Percentiles rank a stretch among this genome's conserved stretches.
These are phyloP conservation scores for Andrographis paniculata DNA, from an alignment of 305 asterid species.

Conservation along the genomic window DNA sequence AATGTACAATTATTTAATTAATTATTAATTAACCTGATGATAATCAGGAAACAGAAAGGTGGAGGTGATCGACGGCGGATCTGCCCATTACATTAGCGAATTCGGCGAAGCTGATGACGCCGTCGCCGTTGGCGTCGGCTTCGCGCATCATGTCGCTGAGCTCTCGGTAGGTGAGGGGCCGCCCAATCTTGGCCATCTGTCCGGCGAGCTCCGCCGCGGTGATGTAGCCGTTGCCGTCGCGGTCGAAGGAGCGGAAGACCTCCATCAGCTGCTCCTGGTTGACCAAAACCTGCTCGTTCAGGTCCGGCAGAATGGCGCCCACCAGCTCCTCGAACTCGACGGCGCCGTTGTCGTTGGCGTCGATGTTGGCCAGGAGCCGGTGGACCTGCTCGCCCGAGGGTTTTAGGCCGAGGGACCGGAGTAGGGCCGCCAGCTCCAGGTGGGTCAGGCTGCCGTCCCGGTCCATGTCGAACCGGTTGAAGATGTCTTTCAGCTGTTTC, in stretches of 20 bases:
- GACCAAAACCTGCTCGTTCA: conserved; percentile 53
- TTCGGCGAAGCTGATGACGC: conserved; percentile 75
- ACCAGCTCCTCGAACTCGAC: conserved; percentile 83
- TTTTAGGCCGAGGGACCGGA: conserved; percentile 77
- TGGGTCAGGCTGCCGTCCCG: conserved; percentile 88
- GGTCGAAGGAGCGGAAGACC: conserved; percentile 79
- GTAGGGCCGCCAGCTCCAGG: conserved; percentile 93
- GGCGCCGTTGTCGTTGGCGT: conserved; percentile 72
- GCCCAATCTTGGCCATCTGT: conserved; percentile 91
- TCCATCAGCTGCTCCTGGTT: conserved; percentile 84
- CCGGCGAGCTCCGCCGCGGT: conserved; percentile 88
- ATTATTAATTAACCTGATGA: no score
- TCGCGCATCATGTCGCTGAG: conserved; percentile 72
- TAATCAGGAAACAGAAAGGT: conserved; percentile 25
- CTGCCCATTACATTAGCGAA: conserved; percentile 69
- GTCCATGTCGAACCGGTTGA: conserved; percentile 87
- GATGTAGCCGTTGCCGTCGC: conserved; percentile 78
- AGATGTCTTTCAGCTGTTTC: conserved; percentile 62
- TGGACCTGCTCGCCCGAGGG: conserved; percentile 73
- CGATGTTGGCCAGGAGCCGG: conserved; percentile 47
- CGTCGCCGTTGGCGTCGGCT: conserved; percentile 90
- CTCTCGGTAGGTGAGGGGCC: conserved; percentile 68
- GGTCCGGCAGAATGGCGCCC: conserved; percentile 62
- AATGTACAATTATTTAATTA: no score
- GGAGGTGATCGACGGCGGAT: conserved; percentile 70